Base-by-base conservation (phyloP, 805 yeast genomes). In the Hanseniaspora vineae region DNA sequence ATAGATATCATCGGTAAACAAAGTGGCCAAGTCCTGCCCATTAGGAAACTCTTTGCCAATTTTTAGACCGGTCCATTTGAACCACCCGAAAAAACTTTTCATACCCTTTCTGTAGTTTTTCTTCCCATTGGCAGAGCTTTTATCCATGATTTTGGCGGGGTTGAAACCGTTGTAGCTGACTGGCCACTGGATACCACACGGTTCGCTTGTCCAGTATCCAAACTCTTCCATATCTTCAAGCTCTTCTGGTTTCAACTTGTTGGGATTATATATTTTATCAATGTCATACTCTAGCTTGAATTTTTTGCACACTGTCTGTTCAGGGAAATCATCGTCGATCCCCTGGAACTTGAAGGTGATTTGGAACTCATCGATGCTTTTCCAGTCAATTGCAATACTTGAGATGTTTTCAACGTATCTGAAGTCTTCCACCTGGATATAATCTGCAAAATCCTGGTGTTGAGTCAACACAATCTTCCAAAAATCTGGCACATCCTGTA, bases 391-490 rank as follows among this genome's bases (percentile, higher is more conserved):
- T 51, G 72, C 71, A 8, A 90, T 67, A n/a, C 32, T 33, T 33
- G 65, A 67, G 49, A 89, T 73, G 44, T 64, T 62, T 56, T 88
- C 96, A 44, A 88, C 61, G 55, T 75, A 82, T 60, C 80, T 80
- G 66, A 80, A 77, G 63, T 89, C 97, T 37, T 82, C 84, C 1
- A 81, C 77, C 31, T 78, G 72, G 17, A 89, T 68, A 60, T 76
- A 86, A 52, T 88, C 95, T 14, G 84, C 81, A 59, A 90, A 84
- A 53, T 85, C 96, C 46, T 84, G 82, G 56, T 83, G 83, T 58
- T 84, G 86, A 2, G 89, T 87, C 11, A 90, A 65, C 0, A 84
- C 95, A 46, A 82, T 75, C 56, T 84, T 81, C 97, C 97, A 90
- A 62, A 90, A 88, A 52, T 76, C 76, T 1, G 89, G 87, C 42